A percentile compares a stretch with the other conserved stretches of the same genome.
phyloP scores from a whole-genome alignment of 768 basidiomycete species.

The Rubroboletus pulcherrimus region DNA sequence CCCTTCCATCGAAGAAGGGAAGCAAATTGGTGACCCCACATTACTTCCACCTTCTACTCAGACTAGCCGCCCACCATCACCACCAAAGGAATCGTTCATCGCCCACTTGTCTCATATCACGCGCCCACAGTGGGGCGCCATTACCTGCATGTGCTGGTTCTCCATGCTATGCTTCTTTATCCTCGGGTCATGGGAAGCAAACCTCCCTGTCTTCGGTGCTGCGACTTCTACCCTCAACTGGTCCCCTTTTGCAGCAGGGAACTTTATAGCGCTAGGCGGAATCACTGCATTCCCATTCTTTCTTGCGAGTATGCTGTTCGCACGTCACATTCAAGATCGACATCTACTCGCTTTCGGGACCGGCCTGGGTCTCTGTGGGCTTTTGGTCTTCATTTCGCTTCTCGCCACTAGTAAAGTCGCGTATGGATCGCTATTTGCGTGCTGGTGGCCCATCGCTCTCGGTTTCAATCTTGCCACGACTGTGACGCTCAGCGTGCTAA shows the following conservation, averaged over 20 bases:
- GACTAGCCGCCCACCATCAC: background rate
- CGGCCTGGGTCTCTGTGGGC: conserved; percentile 46
- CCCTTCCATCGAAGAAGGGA: conserved; percentile 1
- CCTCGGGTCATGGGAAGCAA: conserved; percentile 66
- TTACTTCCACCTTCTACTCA: background rate
- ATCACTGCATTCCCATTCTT: conserved; percentile 63
- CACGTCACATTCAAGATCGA: conserved; percentile 59
- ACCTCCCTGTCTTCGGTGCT: conserved; percentile 59
- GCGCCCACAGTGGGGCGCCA: conserved; percentile 47
- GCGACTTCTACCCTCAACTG: conserved; percentile 42
- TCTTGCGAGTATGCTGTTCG: conserved; percentile 53
- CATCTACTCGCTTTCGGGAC: conserved; percentile 52
- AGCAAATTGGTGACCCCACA: background rate
- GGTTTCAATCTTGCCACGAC: conserved; percentile 74
- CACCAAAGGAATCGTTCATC: conserved; percentile 1
- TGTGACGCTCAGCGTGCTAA: conserved; percentile 60
- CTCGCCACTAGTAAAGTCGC: conserved; percentile 39
- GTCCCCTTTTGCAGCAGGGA: conserved; percentile 61
- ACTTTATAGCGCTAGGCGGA: conserved; percentile 68
- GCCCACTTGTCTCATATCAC: conserved; percentile 18
- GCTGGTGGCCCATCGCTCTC: conserved; percentile 52
- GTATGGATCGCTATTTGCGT: conserved; percentile 44
- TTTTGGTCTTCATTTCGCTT: conserved; percentile 48
- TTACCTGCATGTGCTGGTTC: conserved; percentile 65
- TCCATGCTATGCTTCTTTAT: conserved; percentile 71